Conservation (phyloP, 2,329 filamentous ascomycete species). For the Exophiala xenobiotica region DNA sequence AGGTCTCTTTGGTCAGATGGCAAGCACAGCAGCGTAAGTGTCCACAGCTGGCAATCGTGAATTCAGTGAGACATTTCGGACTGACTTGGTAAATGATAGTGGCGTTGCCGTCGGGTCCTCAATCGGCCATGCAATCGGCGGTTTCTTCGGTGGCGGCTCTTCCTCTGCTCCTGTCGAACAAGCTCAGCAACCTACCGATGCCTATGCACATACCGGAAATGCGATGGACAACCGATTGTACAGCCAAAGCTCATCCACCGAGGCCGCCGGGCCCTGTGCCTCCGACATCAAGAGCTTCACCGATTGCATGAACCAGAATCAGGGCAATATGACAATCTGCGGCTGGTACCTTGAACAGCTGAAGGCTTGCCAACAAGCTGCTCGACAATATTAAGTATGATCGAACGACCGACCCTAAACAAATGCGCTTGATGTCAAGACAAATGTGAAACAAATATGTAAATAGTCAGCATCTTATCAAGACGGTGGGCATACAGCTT, state of each 20-base stretch:
- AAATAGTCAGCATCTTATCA: background rate
- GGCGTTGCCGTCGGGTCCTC: conserved; percentile 96
- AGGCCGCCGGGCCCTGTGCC: conserved; percentile 65
- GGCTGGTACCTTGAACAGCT: conserved; percentile 98
- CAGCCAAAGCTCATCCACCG: conserved; percentile 37
- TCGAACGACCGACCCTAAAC: background rate
- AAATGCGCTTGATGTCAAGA: too few relatives aligned
- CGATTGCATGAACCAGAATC: conserved; percentile 93
- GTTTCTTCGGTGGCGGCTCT: conserved; percentile 78
- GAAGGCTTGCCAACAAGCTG: conserved; percentile 80
- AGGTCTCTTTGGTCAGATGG: conserved; percentile 94
- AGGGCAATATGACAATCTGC: conserved; percentile 92
- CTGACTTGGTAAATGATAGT: conserved; percentile 48
- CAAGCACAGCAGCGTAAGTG: conserved; percentile 92
- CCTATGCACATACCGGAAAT: conserved; percentile 50
- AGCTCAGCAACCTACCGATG: conserved; percentile 48
- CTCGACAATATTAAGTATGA: conserved; percentile 61
- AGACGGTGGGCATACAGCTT: background rate
- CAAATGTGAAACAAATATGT: background rate
- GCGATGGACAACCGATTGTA: conserved; percentile 47
- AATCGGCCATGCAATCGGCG: conserved; percentile 90
- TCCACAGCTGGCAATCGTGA: background rate
- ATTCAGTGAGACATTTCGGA: conserved; percentile 6
- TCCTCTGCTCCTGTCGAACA: conserved; percentile 56
- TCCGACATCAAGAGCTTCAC: conserved; percentile 82